A percentile compares a stretch with the other conserved stretches of the same genome.
phyloP scores from a whole-genome alignment of 345 rosid genomes.

The Rhizophora mangle region DNA sequence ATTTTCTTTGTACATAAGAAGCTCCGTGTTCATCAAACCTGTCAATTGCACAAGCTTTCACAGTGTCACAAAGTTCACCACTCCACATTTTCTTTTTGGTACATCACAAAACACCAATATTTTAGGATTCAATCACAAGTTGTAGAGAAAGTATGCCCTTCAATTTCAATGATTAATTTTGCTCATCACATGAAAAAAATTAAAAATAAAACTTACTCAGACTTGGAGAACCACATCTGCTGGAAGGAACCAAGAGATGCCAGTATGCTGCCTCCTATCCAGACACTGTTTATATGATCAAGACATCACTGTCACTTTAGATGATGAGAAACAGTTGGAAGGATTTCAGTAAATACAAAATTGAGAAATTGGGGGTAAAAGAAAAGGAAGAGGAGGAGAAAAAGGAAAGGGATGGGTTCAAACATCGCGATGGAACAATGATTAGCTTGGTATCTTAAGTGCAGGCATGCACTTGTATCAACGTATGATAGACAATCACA shows the following conservation, averaged over 20 bases:
- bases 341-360: no score
- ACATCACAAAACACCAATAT: no score
- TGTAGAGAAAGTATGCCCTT: not conserved
- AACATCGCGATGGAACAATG: no score
- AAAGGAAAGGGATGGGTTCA: no score
- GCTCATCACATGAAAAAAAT: not conserved
- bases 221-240: constrained; percentile 97
- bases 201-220: constrained; percentile 48
- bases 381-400: no score
- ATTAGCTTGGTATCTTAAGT: no score
- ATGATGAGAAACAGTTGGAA: not conserved
- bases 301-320: not conserved
- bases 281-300: constrained; percentile 57
- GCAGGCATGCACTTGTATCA: no score
- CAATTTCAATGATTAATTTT: not conserved
- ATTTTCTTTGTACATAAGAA: constrained; percentile 88
- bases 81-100: no score
- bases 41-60: constrained; percentile 17
- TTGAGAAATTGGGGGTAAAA: no score
- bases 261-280: constrained; percentile 90
- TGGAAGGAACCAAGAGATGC: constrained; percentile 93
- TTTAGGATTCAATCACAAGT: not conserved
- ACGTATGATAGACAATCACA: no score
- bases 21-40: constrained; percentile 99
- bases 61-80: no score